Conservation (phyloP, 805 yeast genomes). For the Saturnispora saitoi region DNA sequence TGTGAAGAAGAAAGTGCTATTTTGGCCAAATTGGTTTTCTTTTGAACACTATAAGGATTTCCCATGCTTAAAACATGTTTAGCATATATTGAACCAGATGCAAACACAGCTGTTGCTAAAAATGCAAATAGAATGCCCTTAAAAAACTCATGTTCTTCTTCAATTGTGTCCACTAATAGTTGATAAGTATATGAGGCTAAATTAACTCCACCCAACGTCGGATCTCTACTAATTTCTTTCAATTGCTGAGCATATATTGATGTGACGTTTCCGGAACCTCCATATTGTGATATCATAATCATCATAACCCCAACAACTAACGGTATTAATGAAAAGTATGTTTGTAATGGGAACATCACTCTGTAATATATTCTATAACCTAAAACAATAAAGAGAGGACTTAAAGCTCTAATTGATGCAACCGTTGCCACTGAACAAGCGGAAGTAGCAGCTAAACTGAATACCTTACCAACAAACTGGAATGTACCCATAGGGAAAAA, state of each 20-base stretch:
- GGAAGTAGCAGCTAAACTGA: constrained; percentile 56
- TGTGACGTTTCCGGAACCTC: neutral
- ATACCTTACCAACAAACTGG: constrained; percentile 57
- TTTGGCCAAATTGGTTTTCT: constrained; percentile 4
- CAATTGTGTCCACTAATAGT: constrained; percentile 1
- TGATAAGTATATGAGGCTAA: constrained; percentile 6
- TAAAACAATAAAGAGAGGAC: constrained; percentile 51
- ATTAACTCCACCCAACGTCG: neutral
- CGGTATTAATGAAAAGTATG: constrained; percentile 46
- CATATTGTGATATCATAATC: constrained; percentile 32
- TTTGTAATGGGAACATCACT: constrained; percentile 41
- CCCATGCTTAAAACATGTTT: constrained; percentile 42
- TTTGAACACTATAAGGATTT: constrained; percentile 36
- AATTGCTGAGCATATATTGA: constrained; percentile 10
- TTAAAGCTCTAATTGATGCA: constrained; percentile 58
- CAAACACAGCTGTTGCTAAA: constrained; percentile 64
- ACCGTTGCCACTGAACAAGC: constrained; percentile 61
- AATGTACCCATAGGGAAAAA: constrained; percentile 58
- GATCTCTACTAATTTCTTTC: neutral
- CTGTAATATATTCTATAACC: constrained; percentile 46
- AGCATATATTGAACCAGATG: constrained; percentile 79
- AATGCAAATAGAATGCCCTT: constrained; percentile 62
- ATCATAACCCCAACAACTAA: constrained; percentile 45
- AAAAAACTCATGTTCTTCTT: constrained; percentile 9
- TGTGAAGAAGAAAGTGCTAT: constrained; percentile 7